Evolutionary conservation across 306 rosid species (phyloP).

Genomic region (Rosa persica): DNA sequence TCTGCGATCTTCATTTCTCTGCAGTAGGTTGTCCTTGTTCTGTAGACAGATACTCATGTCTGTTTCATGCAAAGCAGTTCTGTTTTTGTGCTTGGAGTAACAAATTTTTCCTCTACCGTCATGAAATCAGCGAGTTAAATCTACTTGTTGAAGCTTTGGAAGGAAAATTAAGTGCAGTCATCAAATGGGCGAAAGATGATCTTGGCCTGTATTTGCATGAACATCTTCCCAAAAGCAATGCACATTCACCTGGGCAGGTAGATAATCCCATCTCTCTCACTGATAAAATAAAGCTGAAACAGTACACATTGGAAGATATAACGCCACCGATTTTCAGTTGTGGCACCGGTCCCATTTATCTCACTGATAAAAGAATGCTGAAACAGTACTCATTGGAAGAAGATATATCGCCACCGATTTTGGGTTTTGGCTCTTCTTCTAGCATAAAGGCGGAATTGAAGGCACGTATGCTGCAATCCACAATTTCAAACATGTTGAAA

Average conservation of each 20-base stretch:
- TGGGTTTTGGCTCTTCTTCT: conserved; percentile 3
- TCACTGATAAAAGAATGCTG: conserved; percentile 11
- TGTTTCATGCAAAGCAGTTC: conserved; percentile 69
- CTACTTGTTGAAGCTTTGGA: conserved; percentile 75
- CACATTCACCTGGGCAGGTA: conserved; percentile 21
- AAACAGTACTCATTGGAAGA: conserved; percentile 23
- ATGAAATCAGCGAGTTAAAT: conserved; percentile 57
- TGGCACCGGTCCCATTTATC: conserved; percentile 6
- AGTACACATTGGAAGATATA: conserved; percentile 9
- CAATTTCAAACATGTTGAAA: conserved; percentile 21
- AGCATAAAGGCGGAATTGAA: conserved; percentile 32
- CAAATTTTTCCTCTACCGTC: conserved; percentile 52
- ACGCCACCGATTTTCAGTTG: background rate
- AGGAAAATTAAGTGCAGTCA: conserved; percentile 61
- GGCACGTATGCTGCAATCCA: conserved; percentile 35
- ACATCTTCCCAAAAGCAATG: conserved; percentile 30
- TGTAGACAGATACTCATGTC: conserved; percentile 62
- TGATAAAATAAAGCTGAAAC: conserved; percentile 24
- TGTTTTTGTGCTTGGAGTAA: conserved; percentile 76
- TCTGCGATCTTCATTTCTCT: conserved; percentile 64
- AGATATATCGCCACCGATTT: conserved; percentile 1
- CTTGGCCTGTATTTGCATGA: conserved; percentile 55
- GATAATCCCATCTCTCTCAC: conserved; percentile 5
- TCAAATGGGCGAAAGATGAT: conserved; percentile 69
- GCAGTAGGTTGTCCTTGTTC: conserved; percentile 77